These are phyloP conservation scores for Phaeophleospora eucalypticola DNA, from an alignment of 2,329 filamentous ascomycete species.

Conservation along the genomic window DNA sequence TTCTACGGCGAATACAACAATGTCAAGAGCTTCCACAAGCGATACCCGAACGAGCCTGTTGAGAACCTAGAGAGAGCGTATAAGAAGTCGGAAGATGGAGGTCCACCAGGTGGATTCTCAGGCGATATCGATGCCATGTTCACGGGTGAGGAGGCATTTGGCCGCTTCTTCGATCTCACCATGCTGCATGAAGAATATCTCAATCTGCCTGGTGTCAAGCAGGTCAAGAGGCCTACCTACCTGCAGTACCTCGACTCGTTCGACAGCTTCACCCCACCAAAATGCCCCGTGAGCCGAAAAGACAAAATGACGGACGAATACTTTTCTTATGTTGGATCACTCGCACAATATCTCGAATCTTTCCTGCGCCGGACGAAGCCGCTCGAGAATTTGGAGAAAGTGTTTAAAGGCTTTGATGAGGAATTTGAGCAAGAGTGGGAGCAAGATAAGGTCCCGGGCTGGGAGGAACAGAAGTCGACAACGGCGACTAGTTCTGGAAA, in stretches of 20 bases:
- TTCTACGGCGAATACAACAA: conserved; percentile 82
- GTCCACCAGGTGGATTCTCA: conserved; percentile 39
- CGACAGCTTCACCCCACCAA: conserved; percentile 74
- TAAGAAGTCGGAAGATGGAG: conserved; percentile 62
- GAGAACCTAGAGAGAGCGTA: conserved; percentile 95
- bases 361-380: conserved; percentile 84
- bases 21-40: conserved; percentile 81
- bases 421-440: conserved; percentile 85
- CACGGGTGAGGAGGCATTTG: conserved; percentile 90
- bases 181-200: conserved; percentile 80
- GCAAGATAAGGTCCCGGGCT: conserved; percentile 72
- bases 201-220: conserved; percentile 80
- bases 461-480: conserved; percentile 53
- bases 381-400: conserved; percentile 76
- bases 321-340: conserved; percentile 77
- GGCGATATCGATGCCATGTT: conserved; percentile 83
- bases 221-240: conserved; percentile 65
- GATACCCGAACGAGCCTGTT: conserved; percentile 89
- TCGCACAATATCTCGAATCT: conserved; percentile 78
- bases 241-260: conserved; percentile 90
- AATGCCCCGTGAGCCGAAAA: conserved; percentile 67
- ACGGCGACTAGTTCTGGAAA: conserved; percentile 23
- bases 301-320: conserved; percentile 93
- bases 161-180: conserved; percentile 86
- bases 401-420: conserved; percentile 70